Conservation (phyloP, 1,139 yeast species). For the Geotrichum klebahnii region DNA sequence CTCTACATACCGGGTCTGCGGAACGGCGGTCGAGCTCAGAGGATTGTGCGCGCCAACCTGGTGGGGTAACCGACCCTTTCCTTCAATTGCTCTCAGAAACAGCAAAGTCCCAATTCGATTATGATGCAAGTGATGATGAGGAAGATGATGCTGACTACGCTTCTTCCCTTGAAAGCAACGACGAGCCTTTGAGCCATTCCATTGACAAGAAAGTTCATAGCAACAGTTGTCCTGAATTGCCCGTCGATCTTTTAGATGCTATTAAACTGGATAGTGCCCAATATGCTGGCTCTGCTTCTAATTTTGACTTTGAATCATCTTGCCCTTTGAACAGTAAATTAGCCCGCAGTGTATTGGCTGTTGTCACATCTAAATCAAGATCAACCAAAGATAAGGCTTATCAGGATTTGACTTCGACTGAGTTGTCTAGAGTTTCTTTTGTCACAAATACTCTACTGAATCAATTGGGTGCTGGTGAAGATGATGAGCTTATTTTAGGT, state of each 20-base stretch:
- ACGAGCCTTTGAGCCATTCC: not conserved
- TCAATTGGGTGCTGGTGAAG: slow-evolving; percentile 30
- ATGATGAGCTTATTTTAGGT: slow-evolving; percentile 32
- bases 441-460: slow-evolving; percentile 32
- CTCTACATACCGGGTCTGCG: not conserved
- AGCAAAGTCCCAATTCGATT: slow-evolving; percentile 14
- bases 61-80: slow-evolving; percentile 5
- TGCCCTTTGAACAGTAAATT: too few relatives aligned
- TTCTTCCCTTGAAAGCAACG: slow-evolving; percentile 10
- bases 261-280: too few relatives aligned
- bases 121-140: slow-evolving; percentile 24
- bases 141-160: slow-evolving; percentile 21
- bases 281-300: too few relatives aligned
- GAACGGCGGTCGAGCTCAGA: slow-evolving; percentile 9
- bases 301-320: too few relatives aligned
- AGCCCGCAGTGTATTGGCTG: too few relatives aligned
- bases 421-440: slow-evolving; percentile 28
- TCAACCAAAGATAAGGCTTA: not conserved
- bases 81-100: slow-evolving; percentile 16
- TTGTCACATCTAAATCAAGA: too few relatives aligned
- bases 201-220: too few relatives aligned
- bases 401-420: too few relatives aligned
- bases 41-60: slow-evolving; percentile 16
- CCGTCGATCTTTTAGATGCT: too few relatives aligned
- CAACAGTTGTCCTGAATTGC: too few relatives aligned